Base-by-base conservation (phyloP, 2,329 filamentous ascomycete genomes). In the Trichophyton rubrum region DNA sequence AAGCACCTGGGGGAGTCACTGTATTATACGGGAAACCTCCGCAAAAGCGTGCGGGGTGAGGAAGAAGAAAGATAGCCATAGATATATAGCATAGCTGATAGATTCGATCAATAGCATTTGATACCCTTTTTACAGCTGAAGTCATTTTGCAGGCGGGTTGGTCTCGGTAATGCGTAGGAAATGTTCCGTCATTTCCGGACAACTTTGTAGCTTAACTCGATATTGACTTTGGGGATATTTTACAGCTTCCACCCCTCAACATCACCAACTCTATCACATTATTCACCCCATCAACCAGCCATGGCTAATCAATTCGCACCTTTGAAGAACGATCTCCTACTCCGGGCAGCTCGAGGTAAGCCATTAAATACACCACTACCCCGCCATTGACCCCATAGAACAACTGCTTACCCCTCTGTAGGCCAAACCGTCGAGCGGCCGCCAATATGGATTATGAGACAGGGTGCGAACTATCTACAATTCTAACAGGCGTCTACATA, bases 381-480 rank as follows among this genome's bases (percentile, higher is more conserved):
- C 20, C 22, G 3, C 55, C n/a, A 43, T 40, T 47, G 43, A 24
- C 33, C 22, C 33, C 22, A 8, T 45, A 30, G 24, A 24, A 17
- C 41, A 24, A 8, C 38, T 7, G 17, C 49, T 33, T 24, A 41
- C 55, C 35, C 27, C 40, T 40, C 20, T 66, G 59, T 70, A 95
- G 91, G 92, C 73, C 82, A 96, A 77, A 85, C 85, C 73, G 89
- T 97, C 66, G 90, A 96, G 76, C 85, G 93, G 65, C 88, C 93
- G 63, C 93, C 93, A 61, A 89, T 95, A 80, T 99, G 93, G 93
- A 90, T 99, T 73, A 99, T 99, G 93, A 88, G 93, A 76, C 93
- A 99, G 85, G 90, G 90, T 92, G 79, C 74, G 74, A 67, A 3
- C 49, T 33, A 13, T 51, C 17, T 38, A 41, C 33, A 17, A 30